Percentiles rank a stretch among this genome's conserved stretches.
Conservation (phyloP, 371 early-diverging fungal genomes). For the Lichtheimia ornata region DNA sequence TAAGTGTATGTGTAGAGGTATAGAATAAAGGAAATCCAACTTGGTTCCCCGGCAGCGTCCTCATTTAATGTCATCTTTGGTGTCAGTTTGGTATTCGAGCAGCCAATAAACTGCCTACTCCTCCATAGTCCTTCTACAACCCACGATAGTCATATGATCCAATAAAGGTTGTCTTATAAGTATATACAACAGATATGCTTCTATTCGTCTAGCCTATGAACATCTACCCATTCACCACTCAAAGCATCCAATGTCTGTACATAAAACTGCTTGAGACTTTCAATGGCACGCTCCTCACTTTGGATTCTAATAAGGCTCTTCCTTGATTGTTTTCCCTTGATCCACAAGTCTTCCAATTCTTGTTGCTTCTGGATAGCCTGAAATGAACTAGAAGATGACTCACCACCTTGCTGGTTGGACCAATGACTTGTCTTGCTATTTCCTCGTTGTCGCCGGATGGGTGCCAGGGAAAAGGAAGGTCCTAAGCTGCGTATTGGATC, state of each 20-base stretch:
- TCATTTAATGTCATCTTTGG: too few relatives aligned
- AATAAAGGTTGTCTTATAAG: too few relatives aligned
- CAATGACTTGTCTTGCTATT: neutral
- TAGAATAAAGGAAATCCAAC: too few relatives aligned
- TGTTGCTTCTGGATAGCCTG: slow-evolving; percentile 47
- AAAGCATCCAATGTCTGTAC: slow-evolving; percentile 39
- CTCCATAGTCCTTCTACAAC: too few relatives aligned
- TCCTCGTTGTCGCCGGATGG: slow-evolving; percentile 21
- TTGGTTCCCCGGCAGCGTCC: too few relatives aligned
- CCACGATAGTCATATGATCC: too few relatives aligned
- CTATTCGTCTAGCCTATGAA: slow-evolving; percentile 15
- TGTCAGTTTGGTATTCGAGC: too few relatives aligned
- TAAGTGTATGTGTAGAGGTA: too few relatives aligned
- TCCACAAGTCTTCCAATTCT: slow-evolving; percentile 35
- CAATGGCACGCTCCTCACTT: slow-evolving; percentile 46
- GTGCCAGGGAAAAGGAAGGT: slow-evolving; percentile 24
- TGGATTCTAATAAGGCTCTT: slow-evolving; percentile 48
- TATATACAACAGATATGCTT: too few relatives aligned
- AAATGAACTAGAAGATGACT: slow-evolving; percentile 24
- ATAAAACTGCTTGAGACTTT: slow-evolving; percentile 35
- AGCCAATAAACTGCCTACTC: too few relatives aligned
- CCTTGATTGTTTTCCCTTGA: slow-evolving; percentile 32
- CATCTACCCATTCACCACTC: slow-evolving; percentile 51
- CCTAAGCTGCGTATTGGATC: slow-evolving; percentile 30
- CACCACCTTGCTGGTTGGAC: neutral